Conservation (phyloP, 305 asterid genomes). For the Solanum chacoense region DNA sequence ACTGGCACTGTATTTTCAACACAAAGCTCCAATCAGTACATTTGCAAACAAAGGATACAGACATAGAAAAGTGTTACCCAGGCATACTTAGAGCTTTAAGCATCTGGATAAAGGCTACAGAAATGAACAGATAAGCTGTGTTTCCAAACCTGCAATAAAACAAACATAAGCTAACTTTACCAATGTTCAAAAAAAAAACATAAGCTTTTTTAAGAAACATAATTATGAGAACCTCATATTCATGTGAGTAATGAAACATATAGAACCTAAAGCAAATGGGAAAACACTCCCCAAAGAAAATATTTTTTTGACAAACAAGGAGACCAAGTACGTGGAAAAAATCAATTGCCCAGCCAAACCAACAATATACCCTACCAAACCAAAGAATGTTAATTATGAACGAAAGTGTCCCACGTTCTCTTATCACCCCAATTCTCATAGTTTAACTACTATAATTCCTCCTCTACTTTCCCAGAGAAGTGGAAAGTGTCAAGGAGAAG, state of each 20-base stretch:
- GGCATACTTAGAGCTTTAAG: constrained; percentile 93
- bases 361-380: background rate
- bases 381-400: background rate
- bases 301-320: background rate
- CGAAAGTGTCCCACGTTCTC: background rate
- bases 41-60: background rate
- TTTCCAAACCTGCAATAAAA: constrained; percentile 73
- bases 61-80: background rate
- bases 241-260: background rate
- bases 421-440: background rate
- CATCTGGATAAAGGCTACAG: constrained; percentile 98
- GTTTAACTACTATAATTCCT: background rate
- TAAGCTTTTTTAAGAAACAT: background rate
- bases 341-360: background rate
- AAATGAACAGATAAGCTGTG: constrained; percentile 77
- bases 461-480: background rate
- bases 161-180: background rate
- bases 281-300: background rate
- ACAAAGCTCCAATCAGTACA: constrained; percentile 20
- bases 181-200: background rate
- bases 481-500: background rate
- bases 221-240: background rate
- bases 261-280: background rate
- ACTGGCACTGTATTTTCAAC: constrained; percentile 84
- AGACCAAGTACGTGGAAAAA: background rate